phyloP scores from a whole-genome alignment of 1,139 yeast species.

The Yamadazyma aaseri region DNA sequence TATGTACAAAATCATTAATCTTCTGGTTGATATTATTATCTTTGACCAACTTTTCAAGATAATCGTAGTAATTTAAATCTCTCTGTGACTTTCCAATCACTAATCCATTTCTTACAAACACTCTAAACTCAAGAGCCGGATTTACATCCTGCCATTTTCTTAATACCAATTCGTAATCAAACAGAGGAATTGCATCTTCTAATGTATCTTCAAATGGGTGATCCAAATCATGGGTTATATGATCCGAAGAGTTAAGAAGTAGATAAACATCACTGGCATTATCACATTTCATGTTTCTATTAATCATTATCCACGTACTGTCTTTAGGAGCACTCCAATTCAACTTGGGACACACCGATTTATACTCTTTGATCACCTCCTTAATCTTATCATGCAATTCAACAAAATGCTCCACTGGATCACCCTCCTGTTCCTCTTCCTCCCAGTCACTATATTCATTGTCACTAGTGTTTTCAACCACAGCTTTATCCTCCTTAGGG shows the following conservation, averaged over 20 bases:
- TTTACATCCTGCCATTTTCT: conserved; percentile 78
- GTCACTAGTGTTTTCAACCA: conserved; percentile 47
- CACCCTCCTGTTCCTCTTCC: conserved; percentile 25
- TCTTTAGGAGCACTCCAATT: conserved; percentile 98
- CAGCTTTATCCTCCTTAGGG: conserved; percentile 35
- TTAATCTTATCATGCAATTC: conserved; percentile 57
- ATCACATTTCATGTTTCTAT: conserved; percentile 70
- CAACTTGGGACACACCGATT: conserved; percentile 78
- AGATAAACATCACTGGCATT: conserved; percentile 74
- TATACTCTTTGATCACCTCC: conserved; percentile 36
- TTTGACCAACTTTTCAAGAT: conserved; percentile 49
- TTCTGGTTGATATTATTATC: conserved; percentile 33
- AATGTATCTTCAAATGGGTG: conserved; percentile 57
- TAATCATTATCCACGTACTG: conserved; percentile 86
- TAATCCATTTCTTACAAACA: conserved; percentile 63
- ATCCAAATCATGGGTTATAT: conserved; percentile 78
- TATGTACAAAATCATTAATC: conserved; percentile 56
- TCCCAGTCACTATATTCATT: conserved; percentile 77
- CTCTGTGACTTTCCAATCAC: conserved; percentile 80
- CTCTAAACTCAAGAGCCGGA: conserved; percentile 88
- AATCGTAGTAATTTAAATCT: conserved; percentile 80
- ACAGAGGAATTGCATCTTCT: conserved; percentile 10
- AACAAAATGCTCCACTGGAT: conserved; percentile 50
- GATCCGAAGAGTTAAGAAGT: conserved; percentile 81
- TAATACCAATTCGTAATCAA: conserved; percentile 61